Conservation (phyloP, 2,329 filamentous ascomycete genomes). For the Diaporthe caulivora region DNA sequence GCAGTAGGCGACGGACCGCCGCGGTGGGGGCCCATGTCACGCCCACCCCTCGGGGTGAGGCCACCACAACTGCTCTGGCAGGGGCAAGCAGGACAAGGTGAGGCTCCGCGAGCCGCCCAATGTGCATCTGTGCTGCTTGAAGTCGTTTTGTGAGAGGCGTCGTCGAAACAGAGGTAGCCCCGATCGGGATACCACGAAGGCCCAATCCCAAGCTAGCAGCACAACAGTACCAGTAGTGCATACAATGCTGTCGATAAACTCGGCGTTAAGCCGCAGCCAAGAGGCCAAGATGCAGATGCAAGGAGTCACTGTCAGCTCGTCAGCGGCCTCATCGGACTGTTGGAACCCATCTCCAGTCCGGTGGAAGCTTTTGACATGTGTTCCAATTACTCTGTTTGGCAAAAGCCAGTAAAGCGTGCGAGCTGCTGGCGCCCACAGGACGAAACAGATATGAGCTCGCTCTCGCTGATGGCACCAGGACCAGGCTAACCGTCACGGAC, state of each 20-base stretch:
- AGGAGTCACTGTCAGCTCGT: slow-evolving; percentile 2
- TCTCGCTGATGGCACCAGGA: slow-evolving; percentile 4
- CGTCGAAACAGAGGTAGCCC: slow-evolving; percentile 33
- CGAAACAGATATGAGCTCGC: not conserved
- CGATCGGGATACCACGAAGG: slow-evolving; percentile 17
- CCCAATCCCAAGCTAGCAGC: slow-evolving; percentile 1
- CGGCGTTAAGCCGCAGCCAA: slow-evolving; percentile 29
- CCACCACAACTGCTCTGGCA: not conserved
- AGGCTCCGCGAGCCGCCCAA: slow-evolving; percentile 28
- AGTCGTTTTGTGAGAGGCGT: not conserved
- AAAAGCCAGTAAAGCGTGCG: not conserved
- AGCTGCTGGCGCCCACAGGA: not conserved
- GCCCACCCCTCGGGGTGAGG: slow-evolving; percentile 16
- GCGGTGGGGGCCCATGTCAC: not conserved
- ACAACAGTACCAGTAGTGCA: no score
- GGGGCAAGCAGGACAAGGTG: not conserved
- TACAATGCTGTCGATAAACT: slow-evolving; percentile 1
- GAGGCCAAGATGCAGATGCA: slow-evolving; percentile 16
- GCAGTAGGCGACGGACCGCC: slow-evolving; percentile 24
- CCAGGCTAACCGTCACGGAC: not conserved
- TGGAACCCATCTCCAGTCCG: not conserved
- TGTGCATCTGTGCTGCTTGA: not conserved
- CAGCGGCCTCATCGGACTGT: slow-evolving; percentile 10
- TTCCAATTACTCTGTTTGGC: slow-evolving; percentile 2
- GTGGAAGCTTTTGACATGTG: slow-evolving; percentile 19